These are phyloP conservation scores for Quercus lobata DNA, from an alignment of 331 rosid species.

Conservation along the genomic window DNA sequence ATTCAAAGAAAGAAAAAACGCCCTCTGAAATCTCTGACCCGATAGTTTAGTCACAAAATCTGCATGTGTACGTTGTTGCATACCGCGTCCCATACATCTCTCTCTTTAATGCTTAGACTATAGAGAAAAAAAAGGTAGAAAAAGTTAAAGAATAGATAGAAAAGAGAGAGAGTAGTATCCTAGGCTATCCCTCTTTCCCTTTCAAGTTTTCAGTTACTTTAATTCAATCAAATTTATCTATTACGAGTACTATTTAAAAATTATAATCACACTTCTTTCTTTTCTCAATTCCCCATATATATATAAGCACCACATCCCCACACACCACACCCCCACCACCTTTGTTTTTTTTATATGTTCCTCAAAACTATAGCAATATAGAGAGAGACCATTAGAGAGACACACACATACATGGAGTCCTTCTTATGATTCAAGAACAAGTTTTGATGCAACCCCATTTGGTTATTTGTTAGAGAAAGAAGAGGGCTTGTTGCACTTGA, in stretches of 20 bases:
- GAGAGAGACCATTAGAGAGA: neutral
- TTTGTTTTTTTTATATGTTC: neutral
- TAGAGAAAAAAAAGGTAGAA: neutral
- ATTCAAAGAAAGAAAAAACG: slow-evolving; percentile 39
- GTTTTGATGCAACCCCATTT: neutral
- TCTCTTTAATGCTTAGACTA: slow-evolving; percentile 31
- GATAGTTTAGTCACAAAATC: slow-evolving; percentile 78
- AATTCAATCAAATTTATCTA: slow-evolving; percentile 21
- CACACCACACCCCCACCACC: slow-evolving; percentile 12
- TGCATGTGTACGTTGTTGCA: slow-evolving; percentile 82
- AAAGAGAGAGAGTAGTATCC: slow-evolving; percentile 31
- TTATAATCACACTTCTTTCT: neutral
- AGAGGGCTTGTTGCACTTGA: neutral
- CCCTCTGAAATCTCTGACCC: slow-evolving; percentile 76
- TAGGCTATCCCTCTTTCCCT: slow-evolving; percentile 24
- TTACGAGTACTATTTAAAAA: neutral
- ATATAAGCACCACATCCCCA: slow-evolving; percentile 12
- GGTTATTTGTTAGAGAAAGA: neutral
- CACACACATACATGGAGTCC: neutral
- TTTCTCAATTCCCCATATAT: neutral
- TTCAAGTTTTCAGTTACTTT: slow-evolving; percentile 21
- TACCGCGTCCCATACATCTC: slow-evolving; percentile 46
- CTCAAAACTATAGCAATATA: neutral
- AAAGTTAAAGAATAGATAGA: slow-evolving; percentile 3
- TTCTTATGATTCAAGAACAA: neutral